Base-by-base conservation (phyloP, 2,329 filamentous ascomycete genomes). In the Phoma sp. region DNA sequence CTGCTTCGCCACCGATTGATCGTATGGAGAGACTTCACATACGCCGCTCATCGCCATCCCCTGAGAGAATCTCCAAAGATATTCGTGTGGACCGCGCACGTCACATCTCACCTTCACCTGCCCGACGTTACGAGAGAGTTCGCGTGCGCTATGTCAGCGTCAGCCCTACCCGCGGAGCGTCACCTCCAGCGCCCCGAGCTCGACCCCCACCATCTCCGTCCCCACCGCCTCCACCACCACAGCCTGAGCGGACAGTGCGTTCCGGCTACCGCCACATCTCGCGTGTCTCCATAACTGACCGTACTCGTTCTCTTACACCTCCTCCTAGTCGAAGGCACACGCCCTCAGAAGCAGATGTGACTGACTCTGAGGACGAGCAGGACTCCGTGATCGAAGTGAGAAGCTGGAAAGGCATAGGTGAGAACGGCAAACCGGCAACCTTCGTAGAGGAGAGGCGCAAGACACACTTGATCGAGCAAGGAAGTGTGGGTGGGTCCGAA, bases 381-480 rank as follows among this genome's bases (percentile, higher is more conserved):
- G 64, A 55, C 3, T 57, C 59, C 9, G 10, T 64, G n/a, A 56
- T 57, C 5, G 58, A 62, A 22, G 57, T 63, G 11, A 61, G 64
- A 46, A 65, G 44, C n/a, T 73, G 62, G 61, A 67, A 46, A 23
- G 69, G 64, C 2, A 46, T 67, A 4, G 70, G 72, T 52, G 69
- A 71, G 52, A 64, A 67, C 41, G 69, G 69, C 1, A 22, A 62
- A 24, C 65, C 64, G 6, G 58, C 60, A 44, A 71, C 59, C 0
- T 71, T 65, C 47, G 58, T 69, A 3, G 69, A 70, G 41, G 64
- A 71, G 52, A 62, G 43, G 55, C 58, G 58, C 10, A 47, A 38
- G 11, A 5, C 38, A 3, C 46, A 37, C 41, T 46, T 49, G 49
- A 50, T 52, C 22, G 49, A 53, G 4, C 41, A 50, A 25, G 55